phyloP scores from a whole-genome alignment of 768 basidiomycete species.

The Tylopilus plumbeoviolaceoides region DNA sequence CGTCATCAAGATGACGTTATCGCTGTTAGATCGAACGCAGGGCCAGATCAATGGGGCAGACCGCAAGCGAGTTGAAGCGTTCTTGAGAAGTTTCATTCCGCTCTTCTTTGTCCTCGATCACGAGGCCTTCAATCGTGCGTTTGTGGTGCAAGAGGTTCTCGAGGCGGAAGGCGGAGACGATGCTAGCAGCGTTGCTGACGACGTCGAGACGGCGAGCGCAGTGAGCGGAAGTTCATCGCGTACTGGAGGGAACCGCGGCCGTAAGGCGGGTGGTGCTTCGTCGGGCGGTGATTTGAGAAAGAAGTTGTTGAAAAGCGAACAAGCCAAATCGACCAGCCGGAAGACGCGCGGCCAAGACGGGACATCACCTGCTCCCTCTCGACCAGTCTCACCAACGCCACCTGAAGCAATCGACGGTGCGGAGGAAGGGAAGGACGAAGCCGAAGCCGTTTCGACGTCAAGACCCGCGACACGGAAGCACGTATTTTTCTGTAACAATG shows the following conservation, averaged over 20 bases:
- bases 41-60: constrained; percentile 69
- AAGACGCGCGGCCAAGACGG: constrained; percentile 55
- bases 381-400: constrained; percentile 58
- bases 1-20: constrained; percentile 81
- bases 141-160: constrained; percentile 59
- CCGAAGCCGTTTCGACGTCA: constrained; percentile 19
- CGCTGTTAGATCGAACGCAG: constrained; percentile 86
- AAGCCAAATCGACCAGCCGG: constrained; percentile 64
- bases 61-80: constrained; percentile 76
- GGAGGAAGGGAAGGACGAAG: constrained; percentile 27
- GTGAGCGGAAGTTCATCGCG: constrained; percentile 26
- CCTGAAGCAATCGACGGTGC: constrained; percentile 38
- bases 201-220: constrained; percentile 33
- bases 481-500: constrained; percentile 85
- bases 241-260: constrained; percentile 37
- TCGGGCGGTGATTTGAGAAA: constrained; percentile 67
- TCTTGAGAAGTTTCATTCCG: constrained; percentile 71
- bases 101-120: constrained; percentile 75
- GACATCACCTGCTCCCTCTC: constrained; percentile 53
- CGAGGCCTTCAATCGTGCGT: constrained; percentile 64
- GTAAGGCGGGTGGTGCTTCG: constrained; percentile 38
- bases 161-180: constrained; percentile 59
- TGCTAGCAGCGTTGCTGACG: constrained; percentile 32
- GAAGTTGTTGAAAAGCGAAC: constrained; percentile 77
- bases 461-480: constrained; percentile 40